Conservation (phyloP, 306 rosid genomes). For the Dicorynia guianensis region DNA sequence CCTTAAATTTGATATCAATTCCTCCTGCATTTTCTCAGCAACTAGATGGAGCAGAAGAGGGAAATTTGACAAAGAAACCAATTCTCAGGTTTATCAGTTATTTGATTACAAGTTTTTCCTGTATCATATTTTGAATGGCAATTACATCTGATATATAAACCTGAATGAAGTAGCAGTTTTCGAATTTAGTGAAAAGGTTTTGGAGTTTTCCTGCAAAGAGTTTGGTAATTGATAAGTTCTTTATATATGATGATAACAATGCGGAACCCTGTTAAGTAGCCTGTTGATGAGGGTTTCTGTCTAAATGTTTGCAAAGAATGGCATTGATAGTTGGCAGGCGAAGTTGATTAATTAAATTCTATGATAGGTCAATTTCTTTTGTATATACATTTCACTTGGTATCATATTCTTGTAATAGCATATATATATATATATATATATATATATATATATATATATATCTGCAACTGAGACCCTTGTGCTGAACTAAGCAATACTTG, state of each 20-base stretch:
- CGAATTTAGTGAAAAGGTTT: conserved; percentile 29
- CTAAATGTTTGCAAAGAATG: neutral
- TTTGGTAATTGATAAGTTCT: too few relatives aligned
- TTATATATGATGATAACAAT: too few relatives aligned
- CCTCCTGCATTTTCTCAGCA: conserved; percentile 62
- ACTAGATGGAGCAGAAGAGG: conserved; percentile 56
- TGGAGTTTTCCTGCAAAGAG: conserved; percentile 16
- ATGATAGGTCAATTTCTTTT: neutral
- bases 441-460: neutral
- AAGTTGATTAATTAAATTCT: neutral
- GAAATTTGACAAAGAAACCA: conserved; percentile 50
- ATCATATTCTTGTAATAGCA: neutral
- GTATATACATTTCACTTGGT: too few relatives aligned
- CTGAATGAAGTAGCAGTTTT: conserved; percentile 27
- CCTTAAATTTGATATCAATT: conserved; percentile 51
- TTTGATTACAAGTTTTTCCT: conserved; percentile 46
- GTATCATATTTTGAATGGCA: conserved; percentile 21
- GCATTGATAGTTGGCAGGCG: neutral
- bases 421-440: neutral
- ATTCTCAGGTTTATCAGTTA: conserved; percentile 47
- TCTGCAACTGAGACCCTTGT: neutral
- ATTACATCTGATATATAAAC: conserved; percentile 8
- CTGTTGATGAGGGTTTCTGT: too few relatives aligned
- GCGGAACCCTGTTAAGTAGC: too few relatives aligned
- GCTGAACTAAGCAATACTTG: neutral